phyloP scores from a whole-genome alignment of 202 grass and related monocot species.

The Saccharum hybrid region DNA sequence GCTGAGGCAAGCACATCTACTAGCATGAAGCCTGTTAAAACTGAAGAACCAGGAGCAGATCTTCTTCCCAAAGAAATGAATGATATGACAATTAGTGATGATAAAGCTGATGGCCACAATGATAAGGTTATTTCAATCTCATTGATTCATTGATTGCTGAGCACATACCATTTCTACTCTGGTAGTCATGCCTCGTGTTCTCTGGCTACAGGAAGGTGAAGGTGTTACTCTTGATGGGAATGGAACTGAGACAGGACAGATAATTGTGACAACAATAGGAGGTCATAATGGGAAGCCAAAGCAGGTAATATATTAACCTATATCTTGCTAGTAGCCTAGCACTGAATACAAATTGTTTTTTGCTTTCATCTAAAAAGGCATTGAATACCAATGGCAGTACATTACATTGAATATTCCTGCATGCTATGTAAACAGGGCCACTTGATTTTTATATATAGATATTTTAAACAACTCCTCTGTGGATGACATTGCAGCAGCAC shows the following conservation, averaged over 20 bases:
- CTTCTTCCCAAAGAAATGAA: constrained; percentile 92
- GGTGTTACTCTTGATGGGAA: constrained; percentile 62
- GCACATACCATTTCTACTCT: constrained; percentile 36
- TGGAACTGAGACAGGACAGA: constrained; percentile 84
- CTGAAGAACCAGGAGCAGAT: constrained; percentile 64
- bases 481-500: background rate
- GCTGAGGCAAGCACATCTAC: constrained; percentile 78
- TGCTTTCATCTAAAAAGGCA: background rate
- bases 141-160: constrained; percentile 11
- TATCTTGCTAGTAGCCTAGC: constrained; percentile 2
- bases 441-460: background rate
- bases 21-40: constrained; percentile 56
- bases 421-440: background rate
- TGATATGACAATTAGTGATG: constrained; percentile 87
- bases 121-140: constrained; percentile 74
- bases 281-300: constrained; percentile 93
- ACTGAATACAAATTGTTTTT: background rate
- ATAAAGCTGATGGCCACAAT: constrained; percentile 63
- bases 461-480: background rate
- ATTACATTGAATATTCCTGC: constrained; percentile 1
- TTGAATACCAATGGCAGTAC: background rate
- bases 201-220: constrained; percentile 63
- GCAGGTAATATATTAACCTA: constrained; percentile 60
- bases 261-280: constrained; percentile 87
- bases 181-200: constrained; percentile 33